Evolutionary conservation across 345 rosid species (phyloP).

Genomic region (Combretum micranthum): DNA sequence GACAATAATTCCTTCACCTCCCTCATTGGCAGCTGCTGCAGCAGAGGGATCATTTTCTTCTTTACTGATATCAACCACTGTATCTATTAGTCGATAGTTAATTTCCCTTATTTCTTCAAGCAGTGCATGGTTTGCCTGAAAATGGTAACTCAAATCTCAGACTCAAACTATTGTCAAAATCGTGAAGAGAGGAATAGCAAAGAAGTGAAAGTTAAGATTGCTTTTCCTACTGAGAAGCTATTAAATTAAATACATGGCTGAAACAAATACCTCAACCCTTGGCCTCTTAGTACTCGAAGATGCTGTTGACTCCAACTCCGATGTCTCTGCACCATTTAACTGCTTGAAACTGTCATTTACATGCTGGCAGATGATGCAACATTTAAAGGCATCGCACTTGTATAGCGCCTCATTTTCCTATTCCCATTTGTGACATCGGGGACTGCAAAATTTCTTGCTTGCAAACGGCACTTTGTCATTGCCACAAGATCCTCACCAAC

Average conservation of each 20-base stretch:
- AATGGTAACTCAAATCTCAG: constrained; percentile 1
- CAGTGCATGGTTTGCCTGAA: constrained; percentile 62
- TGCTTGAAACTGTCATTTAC: constrained; percentile 67
- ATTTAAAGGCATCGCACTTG: constrained; percentile 75
- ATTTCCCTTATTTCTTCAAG: constrained; percentile 77
- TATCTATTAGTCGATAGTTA: constrained; percentile 72
- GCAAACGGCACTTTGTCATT: constrained; percentile 83
- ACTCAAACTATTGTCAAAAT: not conserved
- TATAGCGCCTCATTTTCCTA: constrained; percentile 79
- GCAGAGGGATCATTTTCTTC: constrained; percentile 53
- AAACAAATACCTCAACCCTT: constrained; percentile 54
- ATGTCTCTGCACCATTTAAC: constrained; percentile 53
- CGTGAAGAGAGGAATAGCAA: constrained; percentile 1
- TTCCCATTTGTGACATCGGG: constrained; percentile 75
- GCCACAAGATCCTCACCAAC: constrained; percentile 98
- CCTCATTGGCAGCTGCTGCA: constrained; percentile 41
- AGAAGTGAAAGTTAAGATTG: not conserved
- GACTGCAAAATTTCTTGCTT: constrained; percentile 66
- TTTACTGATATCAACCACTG: constrained; percentile 66
- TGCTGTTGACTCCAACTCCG: constrained; percentile 89
- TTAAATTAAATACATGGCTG: constrained; percentile 5
- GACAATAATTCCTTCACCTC: constrained; percentile 64
- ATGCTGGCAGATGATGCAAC: constrained; percentile 68
- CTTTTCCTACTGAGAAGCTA: not conserved
- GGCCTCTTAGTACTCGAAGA: constrained; percentile 70